Base-by-base conservation (phyloP, 805 yeast species). In the Yamadazyma sp. region DNA sequence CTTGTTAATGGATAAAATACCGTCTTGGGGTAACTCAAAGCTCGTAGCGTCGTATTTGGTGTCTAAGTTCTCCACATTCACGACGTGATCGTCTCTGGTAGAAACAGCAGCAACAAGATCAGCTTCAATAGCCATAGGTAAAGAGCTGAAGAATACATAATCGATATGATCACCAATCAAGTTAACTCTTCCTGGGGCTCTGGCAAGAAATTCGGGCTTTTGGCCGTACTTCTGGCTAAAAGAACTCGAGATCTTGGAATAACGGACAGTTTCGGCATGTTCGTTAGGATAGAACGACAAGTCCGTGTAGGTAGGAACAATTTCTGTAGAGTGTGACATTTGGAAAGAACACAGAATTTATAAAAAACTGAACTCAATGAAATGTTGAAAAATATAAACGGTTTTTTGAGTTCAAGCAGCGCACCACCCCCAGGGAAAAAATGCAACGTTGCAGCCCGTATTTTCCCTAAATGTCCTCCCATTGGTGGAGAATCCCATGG, bases 151-250 rank as follows among this genome's bases (percentile, higher is more conserved):
- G 49, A 74, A 71, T 46, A 77, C 74, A 54, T 82, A 82, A 59
- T 82, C 89, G 38, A 82, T 77, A 53, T 82, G 90, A 47, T 82
- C 89, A 24, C 90, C 89, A 39, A 82, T 79, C 41, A 82, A 62
- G 54, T 82, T 82, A 37, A 82, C 89, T 48, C 90, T 64, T 21
- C 89, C 89, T n/a, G 90, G 89, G 11, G 84, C 75, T 35, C 88
- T 66, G 15, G 80, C 62, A 25, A 77, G 57, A 50, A 79, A 72
- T 22, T 67, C 71, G 3, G 76, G 73, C 5, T 54, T 50, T 17
- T 50, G 50, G 11, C 41, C 27, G 35, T 59, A 67, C 14, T 29
- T 41, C 4, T 32, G 35, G 5, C 34, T 29, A 46, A 66, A 75
- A 3, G 44, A 33, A 6, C 42, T 19, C 1, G 37, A 18, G 28